Evolutionary conservation across 2,329 filamentous ascomycete genomes (phyloP), one percentile per base, ranked within the genome.

Genomic region (Pseudocercospora fuligena): DNA sequence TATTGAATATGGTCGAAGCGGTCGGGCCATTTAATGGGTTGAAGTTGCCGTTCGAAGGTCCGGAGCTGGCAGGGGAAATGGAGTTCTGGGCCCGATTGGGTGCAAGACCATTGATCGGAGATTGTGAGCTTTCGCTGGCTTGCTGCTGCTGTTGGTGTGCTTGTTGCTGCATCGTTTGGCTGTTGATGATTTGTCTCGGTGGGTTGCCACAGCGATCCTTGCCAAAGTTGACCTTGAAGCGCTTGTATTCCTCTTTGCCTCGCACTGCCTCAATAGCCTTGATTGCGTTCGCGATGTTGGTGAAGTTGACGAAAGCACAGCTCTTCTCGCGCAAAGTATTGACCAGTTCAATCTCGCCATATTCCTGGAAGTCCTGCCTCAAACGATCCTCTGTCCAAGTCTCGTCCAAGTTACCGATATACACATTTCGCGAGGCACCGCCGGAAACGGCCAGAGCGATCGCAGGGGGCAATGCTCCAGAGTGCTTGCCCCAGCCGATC

Each of bases 191-290:
- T 82, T 98, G 95, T 67, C 95, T 90, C 53, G 95, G 95, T 61
- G 95, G 91, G 82, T 99, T 99, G 72, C 95, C 95, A 76, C 95
- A 99, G 64, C 95, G 90, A 78, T 99, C 95, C 84, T 99, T 99
- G 81, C 95, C 95, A 78, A 99, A 99, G 84, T 99, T 99, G 79
- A 99, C 94, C 87, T 99, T 99, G 89, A 99, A 99, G 75, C 95
- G 89, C 81, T 90, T 92, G 86, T 99, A 99, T 77, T 99, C 95
- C 51, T 98, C 95, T 77, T 94, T 93, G 76, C 93, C 92, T 65
- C 95, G 89, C 71, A 99, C 89, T 23, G 94, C 95, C 81, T 99
- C 95, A 71, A 99, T 99, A 0, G 95, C 95, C 84, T 99, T 99
- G 85, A 99, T 99, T 60, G 95, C 95, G 75, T 99, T 99, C 77